Base-by-base conservation (phyloP, 148 eudicot species). In the Pharnaceum exiguum region DNA sequence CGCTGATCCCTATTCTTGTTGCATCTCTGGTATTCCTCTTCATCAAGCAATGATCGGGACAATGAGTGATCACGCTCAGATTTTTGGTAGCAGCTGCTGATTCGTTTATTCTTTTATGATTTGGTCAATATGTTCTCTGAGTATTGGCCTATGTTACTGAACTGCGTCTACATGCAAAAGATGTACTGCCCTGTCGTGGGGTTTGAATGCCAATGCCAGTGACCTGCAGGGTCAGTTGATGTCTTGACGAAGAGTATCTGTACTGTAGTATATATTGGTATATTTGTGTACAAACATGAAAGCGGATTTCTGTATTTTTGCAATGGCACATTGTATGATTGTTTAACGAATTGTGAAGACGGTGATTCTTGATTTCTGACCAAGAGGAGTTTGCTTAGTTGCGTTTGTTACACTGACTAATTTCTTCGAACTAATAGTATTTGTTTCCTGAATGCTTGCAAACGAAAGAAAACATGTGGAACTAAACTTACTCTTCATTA, bases 21-120 rank as follows among this genome's bases (percentile, higher is more conserved):
- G 77, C 74, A 35, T 35, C 59, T 18, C 10, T 75, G 26, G 64
- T 70, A 23, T 44, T 79, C 59, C 18, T 85, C 62, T 67, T 76
- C 18, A 51, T 71, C 45, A 65, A 57, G 74, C 65, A 49, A 48
- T 77, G 62, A 72, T 8, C 17, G 17, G 59, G 40, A 45, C 5
- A 21, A 45, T n/a, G 23, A 7, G 44, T n/a, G 21, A 46, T 30
- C 36, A n/a, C 46, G 48, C 28, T 54, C 46, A 21, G 56, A 16
- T 24, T 57, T 71, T 55, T 59, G 62, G 46, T 65, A 55, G 53
- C 35, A 37, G 55, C 48, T 48, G 56, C 62, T 24, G n/a, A 66
- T 70, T 66, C 26, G 22, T 70, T 70, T 46, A 47, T 69, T 74
- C 78, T 74, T 76, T 63, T 29, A 23, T 54, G 55, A 63, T 65